Base-by-base conservation (phyloP, 768 basidiomycete species). In the Suillus tomentosus region DNA sequence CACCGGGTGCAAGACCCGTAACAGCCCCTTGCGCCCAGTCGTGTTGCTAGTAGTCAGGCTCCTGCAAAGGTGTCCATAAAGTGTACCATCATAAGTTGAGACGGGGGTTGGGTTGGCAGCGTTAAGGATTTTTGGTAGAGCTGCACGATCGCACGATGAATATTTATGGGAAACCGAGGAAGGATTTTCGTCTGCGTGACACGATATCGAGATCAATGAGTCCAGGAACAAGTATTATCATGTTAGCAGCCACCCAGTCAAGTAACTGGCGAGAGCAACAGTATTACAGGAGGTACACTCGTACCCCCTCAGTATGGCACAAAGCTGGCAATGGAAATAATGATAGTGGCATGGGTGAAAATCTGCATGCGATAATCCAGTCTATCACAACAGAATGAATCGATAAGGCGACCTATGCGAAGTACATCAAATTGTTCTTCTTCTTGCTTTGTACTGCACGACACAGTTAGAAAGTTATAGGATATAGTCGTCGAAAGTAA, bases 341-440 rank as follows among this genome's bases (percentile, higher is more conserved):
- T 37, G 54, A 62, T 62, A 39, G 7, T 39, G 7, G 34, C 34
- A 54, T 54, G 1, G 6, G 5, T 54, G 53, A 37, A 56, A 42
- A 60, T 57, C 4, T 34, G 34, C 22, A 22, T 36, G 55, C 27
- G 58, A 39, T 40, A n/a, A 57, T 40, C 51, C 27, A 62, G 24
- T 40, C 14, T 31, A 58, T 8, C 53, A 55, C 48, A 64, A 67
- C 17, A 11, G 24, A 27, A 58, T 27, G 39, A 17, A 58, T 40
- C 5, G 24, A 39, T 27, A 40, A 10, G 4, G 24, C 39, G 10
- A 40, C 15, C 80, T 90, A 95, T 57, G 92, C 93, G 77, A 94
- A 95, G 80, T 95, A 95, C 86, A 94, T 88, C 73, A 98, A 88
- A 73, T 94, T 90, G 74, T 99, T 99, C 87, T 99, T 99, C 88